These are phyloP conservation scores for Aspergillus fructus DNA, from an alignment of 2,329 filamentous ascomycete genomes.

Conservation along the genomic window DNA sequence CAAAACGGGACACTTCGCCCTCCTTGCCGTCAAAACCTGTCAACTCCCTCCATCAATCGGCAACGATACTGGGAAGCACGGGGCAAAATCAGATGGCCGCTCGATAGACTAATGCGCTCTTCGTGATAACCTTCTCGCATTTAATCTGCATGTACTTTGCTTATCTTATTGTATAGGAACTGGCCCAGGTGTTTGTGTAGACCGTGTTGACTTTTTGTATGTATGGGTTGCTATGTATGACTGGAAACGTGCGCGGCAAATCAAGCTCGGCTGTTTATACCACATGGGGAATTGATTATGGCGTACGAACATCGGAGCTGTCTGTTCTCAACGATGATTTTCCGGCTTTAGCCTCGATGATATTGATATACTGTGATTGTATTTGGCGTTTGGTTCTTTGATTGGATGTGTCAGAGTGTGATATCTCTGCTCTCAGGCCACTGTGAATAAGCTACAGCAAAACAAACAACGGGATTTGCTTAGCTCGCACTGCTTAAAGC, in stretches of 20 bases:
- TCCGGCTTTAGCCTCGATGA: neutral
- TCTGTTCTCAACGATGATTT: constrained; percentile 3
- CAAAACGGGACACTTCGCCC: constrained; percentile 33
- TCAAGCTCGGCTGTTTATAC: constrained; percentile 12
- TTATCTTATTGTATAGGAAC: constrained; percentile 15
- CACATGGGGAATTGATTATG: constrained; percentile 11
- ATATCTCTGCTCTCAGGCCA: neutral
- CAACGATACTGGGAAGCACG: constrained; percentile 28
- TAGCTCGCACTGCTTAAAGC: neutral
- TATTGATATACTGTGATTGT: neutral
- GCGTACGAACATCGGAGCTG: constrained; percentile 18
- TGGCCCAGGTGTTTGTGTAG: constrained; percentile 17
- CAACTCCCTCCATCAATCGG: constrained; percentile 32
- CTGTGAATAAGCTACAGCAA: neutral
- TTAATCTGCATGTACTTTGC: constrained; percentile 4
- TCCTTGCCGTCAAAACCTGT: constrained; percentile 31
- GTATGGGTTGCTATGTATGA: constrained; percentile 24
- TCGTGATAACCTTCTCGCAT: neutral
- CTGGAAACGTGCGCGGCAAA: constrained; percentile 16
- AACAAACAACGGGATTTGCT: neutral
- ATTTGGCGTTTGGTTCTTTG: constrained; percentile 6
- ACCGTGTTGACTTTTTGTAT: constrained; percentile 20
- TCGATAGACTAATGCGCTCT: constrained; percentile 23
- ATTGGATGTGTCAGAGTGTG: neutral
- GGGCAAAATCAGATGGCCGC: constrained; percentile 34